A percentile compares a stretch with the other conserved stretches of the same genome.
phyloP scores from a whole-genome alignment of 2,329 filamentous ascomycete species.

The Fusarium penzigii region DNA sequence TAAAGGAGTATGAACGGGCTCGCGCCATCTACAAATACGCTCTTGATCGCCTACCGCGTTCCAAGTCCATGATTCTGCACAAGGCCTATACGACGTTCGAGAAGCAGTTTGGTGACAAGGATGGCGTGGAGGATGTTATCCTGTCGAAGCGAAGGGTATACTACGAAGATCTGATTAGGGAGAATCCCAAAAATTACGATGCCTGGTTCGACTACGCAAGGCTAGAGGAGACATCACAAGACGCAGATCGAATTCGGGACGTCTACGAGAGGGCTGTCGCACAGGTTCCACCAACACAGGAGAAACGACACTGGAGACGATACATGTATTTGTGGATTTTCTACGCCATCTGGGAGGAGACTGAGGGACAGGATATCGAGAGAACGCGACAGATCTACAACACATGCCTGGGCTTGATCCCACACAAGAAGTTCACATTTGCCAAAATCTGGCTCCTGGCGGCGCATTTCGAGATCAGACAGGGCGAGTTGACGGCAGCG shows the following conservation, averaged over 20 bases:
- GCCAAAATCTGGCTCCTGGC: conserved; percentile 95
- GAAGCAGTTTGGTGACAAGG: conserved; percentile 92
- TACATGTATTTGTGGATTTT: conserved; percentile 99
- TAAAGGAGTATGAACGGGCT: conserved; percentile 93
- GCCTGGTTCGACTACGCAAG: conserved; percentile 95
- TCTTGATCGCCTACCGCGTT: conserved; percentile 85
- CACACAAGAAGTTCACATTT: conserved; percentile 96
- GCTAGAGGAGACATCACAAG: conserved; percentile 82
- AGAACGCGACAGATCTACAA: conserved; percentile 88
- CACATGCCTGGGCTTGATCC: conserved; percentile 82
- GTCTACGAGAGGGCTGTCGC: conserved; percentile 95
- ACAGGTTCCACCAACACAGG: conserved; percentile 90
- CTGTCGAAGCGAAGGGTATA: conserved; percentile 89
- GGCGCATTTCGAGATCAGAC: conserved; percentile 89
- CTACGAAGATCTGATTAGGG: conserved; percentile 92
- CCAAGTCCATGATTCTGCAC: conserved; percentile 81
- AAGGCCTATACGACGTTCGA: conserved; percentile 97
- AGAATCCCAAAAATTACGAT: conserved; percentile 96
- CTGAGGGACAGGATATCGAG: conserved; percentile 74
- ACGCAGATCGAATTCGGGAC: conserved; percentile 82
- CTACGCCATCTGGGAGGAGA: conserved; percentile 94
- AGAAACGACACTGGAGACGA: conserved; percentile 94
- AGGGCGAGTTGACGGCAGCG: conserved; percentile 76
- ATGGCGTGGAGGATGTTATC: conserved; percentile 94
- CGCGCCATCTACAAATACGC: conserved; percentile 97